Base-by-base conservation (phyloP, 345 rosid species). In the Carallia brachiata region DNA sequence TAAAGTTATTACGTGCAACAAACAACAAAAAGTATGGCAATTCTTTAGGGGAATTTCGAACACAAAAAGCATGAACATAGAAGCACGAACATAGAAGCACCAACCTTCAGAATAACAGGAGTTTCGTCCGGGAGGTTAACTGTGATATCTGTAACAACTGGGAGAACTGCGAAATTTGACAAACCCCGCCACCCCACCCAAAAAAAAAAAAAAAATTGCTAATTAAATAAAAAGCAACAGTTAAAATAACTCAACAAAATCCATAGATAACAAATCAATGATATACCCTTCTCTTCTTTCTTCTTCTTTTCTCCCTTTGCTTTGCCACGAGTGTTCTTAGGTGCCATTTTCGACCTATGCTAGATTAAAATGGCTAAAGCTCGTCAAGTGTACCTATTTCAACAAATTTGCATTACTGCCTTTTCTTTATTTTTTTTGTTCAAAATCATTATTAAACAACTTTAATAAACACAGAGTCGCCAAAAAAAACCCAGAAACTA, bases 221-320 rank as follows among this genome's bases (percentile, higher is more conserved):
- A 56, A 23, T 7, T 0, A 28, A 55, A n/a, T 23, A 55, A 9
- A 2, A 10, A 32, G 0, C 10, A 4, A 66, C 10, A 34, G 30
- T 7, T 31, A 17, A 5, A 13, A 40, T 6, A 47, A 36, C 6
- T 13, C 47, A 12, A 53, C 4, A n/a, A n/a, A 61, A 59, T 44
- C 18, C 28, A 61, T 18, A 31, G 16, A 31, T 40, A 3, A 8
- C 44, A 50, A 62, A 30, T 34, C 40, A 47, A 59, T 31, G 17
- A 27, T 12, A 32, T 84, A 92, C 99, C 90, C 78, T 92, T 95
- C 70, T 95, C 99, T 70, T 90, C 99, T 70, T 92, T 95, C 86
- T 95, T 95, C 92, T 89, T 95, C 94, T 90, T 95, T 18, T 95
- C 99, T 68, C 91, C 93, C 75, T 85, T 95, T 36, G 93, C 80